A percentile compares a stretch with the other conserved stretches of the same genome.
phyloP scores from a whole-genome alignment of 306 rosid genomes.

The Dryas alaskensis region DNA sequence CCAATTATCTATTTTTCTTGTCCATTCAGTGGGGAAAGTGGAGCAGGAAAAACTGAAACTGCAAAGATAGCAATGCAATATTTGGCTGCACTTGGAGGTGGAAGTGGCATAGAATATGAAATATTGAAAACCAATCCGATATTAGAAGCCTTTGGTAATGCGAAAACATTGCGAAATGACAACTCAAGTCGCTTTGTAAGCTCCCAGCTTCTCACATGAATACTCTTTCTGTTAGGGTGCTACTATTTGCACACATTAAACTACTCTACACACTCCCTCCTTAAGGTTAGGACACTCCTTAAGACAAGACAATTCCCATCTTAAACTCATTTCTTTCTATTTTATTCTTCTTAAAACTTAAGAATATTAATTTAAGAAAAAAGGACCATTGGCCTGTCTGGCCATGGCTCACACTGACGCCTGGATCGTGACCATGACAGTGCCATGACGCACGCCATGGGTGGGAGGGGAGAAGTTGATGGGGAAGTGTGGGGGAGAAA shows the following conservation, averaged over 20 bases:
- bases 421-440: not conserved
- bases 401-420: not conserved
- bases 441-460: not conserved
- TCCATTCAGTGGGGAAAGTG: conserved; percentile 89
- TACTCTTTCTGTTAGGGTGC: conserved; percentile 20
- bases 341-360: not conserved
- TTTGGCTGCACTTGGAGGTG: conserved; percentile 96
- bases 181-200: conserved; percentile 99
- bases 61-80: conserved; percentile 99
- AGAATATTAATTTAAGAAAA: not conserved
- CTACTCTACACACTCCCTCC: not conserved
- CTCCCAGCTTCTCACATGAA: conserved; percentile 26
- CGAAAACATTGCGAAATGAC: conserved; percentile 95
- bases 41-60: conserved; percentile 99
- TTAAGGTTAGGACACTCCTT: not conserved
- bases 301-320: not conserved
- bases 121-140: conserved; percentile 96
- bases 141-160: conserved; percentile 98
- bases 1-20: conserved; percentile 2
- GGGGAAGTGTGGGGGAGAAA: not conserved
- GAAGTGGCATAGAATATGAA: conserved; percentile 96
- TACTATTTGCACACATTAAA: not conserved
- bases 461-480: not conserved
- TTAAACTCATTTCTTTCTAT: not conserved
- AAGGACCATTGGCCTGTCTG: not conserved